Base-by-base conservation (phyloP, 2,329 filamentous ascomycete genomes). In the Gremmenia infestans region DNA sequence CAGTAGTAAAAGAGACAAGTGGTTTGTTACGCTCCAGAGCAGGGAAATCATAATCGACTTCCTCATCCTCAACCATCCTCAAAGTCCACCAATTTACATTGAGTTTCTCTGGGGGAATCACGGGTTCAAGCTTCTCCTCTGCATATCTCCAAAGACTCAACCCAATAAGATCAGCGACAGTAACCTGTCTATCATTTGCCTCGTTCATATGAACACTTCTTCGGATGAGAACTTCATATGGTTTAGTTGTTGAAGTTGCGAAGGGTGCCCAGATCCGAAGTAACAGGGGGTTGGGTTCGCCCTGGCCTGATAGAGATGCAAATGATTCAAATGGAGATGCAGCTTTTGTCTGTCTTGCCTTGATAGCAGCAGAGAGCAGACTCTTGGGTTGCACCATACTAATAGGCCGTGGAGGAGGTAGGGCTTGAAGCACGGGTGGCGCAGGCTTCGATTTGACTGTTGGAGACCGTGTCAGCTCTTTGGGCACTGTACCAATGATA, bases 1-100 rank as follows among this genome's bases (percentile, higher is more conserved):
- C 88, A 6, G 88, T 91, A 39, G 89, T 90, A 65, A 93, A 94
- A 19, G 89, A 85, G 5, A 81, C 82, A n/a, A 94, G 78, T 2
- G 85, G 81, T 65, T 87, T 88, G 22, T 82, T 89, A 37, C 89
- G 80, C 56, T 88, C 86, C 42, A 94, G 77, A 0, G 89, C 85
- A 35, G 89, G 88, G 61, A 94, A 94, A 67, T 94, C 90, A 61
- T 91, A 88, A 63, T 95, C 89, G 1, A 93, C 85, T 67, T 94
- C 89, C 49, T 88, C 90, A 54, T 89, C 88, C 67, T 94, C 85
- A 1, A 92, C 88, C 84, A 95, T 91, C 42, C 89, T 81, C 54
- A 95, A 73, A 23, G 85, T 89, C 87, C 88, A 94, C 76, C 85
- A 85, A 67, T 93, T 93, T 63, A 92, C 86, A 63, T 89, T 90